Conservation (phyloP, 2,329 filamentous ascomycete genomes). For the Fonsecaea pedrosoi region DNA sequence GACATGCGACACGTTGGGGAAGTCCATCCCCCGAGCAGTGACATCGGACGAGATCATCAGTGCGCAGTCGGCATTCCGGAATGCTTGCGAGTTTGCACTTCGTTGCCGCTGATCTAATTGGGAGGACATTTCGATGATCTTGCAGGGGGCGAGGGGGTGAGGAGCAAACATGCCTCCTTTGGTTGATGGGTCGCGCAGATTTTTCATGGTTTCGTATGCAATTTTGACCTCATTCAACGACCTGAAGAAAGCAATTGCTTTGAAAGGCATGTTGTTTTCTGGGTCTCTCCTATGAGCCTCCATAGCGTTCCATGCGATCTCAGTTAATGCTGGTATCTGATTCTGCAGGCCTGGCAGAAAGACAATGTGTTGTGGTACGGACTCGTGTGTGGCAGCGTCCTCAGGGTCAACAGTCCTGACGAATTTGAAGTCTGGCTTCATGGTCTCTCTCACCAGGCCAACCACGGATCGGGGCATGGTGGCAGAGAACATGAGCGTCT, state of each 20-base stretch:
- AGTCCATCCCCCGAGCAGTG: constrained; percentile 59
- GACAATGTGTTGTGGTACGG: constrained; percentile 79
- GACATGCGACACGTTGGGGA: constrained; percentile 58
- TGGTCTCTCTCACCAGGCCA: constrained; percentile 74
- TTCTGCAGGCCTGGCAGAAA: constrained; percentile 74
- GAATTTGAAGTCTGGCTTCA: constrained; percentile 85
- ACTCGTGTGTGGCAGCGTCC: constrained; percentile 82
- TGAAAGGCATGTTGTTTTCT: constrained; percentile 70
- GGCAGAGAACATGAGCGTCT: constrained; percentile 94
- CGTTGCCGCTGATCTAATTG: constrained; percentile 73
- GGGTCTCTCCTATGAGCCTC: constrained; percentile 49
- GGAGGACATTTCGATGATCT: constrained; percentile 72
- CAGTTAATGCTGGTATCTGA: constrained; percentile 75
- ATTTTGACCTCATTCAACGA: constrained; percentile 77
- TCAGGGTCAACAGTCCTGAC: constrained; percentile 85
- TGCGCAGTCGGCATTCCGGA: constrained; percentile 63
- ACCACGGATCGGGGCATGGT: constrained; percentile 88
- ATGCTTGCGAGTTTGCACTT: constrained; percentile 72
- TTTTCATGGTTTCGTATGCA: constrained; percentile 64
- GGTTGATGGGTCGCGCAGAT: constrained; percentile 54
- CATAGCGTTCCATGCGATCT: constrained; percentile 68
- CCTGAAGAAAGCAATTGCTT: constrained; percentile 93
- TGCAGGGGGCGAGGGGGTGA: constrained; percentile 74
- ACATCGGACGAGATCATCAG: constrained; percentile 59
- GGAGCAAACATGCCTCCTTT: constrained; percentile 60